Base-by-base conservation (phyloP, 768 basidiomycete genomes). In the Kwoniella sp. region DNA sequence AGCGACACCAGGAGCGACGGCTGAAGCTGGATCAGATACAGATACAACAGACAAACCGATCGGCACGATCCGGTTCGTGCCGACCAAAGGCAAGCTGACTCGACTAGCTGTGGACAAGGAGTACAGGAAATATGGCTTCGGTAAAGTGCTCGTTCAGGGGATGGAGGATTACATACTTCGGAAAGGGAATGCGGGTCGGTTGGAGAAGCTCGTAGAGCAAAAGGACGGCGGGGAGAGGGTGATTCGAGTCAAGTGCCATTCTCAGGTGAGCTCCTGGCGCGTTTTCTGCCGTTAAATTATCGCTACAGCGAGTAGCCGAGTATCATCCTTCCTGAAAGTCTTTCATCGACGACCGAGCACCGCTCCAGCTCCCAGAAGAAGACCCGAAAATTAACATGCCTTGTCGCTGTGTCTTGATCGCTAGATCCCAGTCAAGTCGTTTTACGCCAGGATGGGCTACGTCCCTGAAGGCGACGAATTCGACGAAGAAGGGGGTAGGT, bases 401-500 rank as follows among this genome's bases (percentile, higher is more conserved):
- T 15, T 17, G 8, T 29, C 8, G 13, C 25, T 50, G 5, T 22
- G 28, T 8, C 22, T 17, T 50, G n/a, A n/a, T 20, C 4, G 20
- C 3, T 25, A 73, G 72, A 69, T 75, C 38, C 67, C 73, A 22
- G 74, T 74, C 28, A 66, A 76, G 25, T 64, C 71, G n/a, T 77
- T 75, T 34, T 80, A 80, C 61, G 59, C 57, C n/a, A 72, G 64
- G 61, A 28, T 73, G 37, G 79, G 79, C 4, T 80, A 75, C 67
- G 58, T 56, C 1, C n/a, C 68, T 5, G 71, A 70, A 50, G 79
- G 79, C 0, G 66, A 66, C 12, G 65, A 64, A 41, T 80, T 76
- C 41, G 72, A 78, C 59, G 76, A 76, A 56, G 76, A 78, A 34
- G 79, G 79, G 13, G 76, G 78, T 79, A 55, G 71, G 76, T 73